Percentiles rank a stretch among this genome's conserved stretches.
Conservation (phyloP, 1,284 basidiomycete genomes). For the Cryptococcus deneoformans region DNA sequence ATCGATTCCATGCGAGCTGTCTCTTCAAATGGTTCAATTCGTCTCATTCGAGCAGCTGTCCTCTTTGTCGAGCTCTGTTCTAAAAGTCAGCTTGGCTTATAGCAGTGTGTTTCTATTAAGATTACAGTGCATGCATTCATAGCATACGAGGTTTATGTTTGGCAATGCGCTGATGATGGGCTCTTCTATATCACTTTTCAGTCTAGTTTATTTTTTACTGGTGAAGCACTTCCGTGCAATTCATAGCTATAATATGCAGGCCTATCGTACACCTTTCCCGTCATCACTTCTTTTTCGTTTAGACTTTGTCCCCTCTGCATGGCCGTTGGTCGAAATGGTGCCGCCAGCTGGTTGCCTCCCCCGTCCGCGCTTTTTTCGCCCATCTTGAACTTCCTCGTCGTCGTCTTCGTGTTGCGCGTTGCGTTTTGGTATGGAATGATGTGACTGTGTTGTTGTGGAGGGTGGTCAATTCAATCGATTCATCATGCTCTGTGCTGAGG, state of each 20-base stretch:
- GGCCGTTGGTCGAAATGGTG: not conserved
- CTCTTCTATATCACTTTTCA: too few relatives aligned
- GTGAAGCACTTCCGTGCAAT: not conserved
- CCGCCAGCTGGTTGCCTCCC: conserved; percentile 5
- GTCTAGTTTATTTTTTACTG: too few relatives aligned
- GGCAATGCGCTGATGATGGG: not conserved
- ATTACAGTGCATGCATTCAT: not conserved
- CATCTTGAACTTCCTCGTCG: not conserved
- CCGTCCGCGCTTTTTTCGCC: conserved; percentile 13
- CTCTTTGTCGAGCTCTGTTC: conserved; percentile 69
- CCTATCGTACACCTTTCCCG: not conserved
- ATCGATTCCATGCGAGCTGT: conserved; percentile 90
- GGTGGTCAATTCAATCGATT: not conserved
- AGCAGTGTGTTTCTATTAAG: not conserved
- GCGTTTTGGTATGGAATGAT: conserved; percentile 14
- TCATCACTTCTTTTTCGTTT: conserved; percentile 11
- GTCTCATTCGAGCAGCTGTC: conserved; percentile 80
- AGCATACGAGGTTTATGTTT: not conserved
- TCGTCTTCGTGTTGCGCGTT: conserved; percentile 8
- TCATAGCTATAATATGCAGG: not conserved
- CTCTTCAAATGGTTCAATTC: conserved; percentile 96
- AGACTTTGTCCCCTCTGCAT: not conserved
- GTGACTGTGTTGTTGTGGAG: conserved; percentile 2
- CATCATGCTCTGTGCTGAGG: not conserved
- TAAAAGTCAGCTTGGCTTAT: conserved; percentile 21